These are phyloP conservation scores for Coemansia sp. DNA, from an alignment of 192 early-diverging fungal genomes.

Conservation along the genomic window DNA sequence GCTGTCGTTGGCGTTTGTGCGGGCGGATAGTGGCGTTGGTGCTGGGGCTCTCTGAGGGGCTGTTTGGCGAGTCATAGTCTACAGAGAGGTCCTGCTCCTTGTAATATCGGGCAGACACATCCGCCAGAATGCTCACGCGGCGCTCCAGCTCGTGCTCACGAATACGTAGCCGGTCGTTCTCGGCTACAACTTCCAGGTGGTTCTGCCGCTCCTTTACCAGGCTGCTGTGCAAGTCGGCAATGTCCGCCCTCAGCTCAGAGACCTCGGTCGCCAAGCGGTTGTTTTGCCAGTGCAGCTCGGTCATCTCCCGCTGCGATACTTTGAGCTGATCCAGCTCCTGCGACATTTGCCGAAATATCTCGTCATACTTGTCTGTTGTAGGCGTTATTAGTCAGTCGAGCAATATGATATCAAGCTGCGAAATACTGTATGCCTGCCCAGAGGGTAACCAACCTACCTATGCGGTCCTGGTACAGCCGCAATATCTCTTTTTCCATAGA, in stretches of 20 bases:
- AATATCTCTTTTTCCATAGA: conserved; percentile 51
- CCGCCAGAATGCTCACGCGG: conserved; percentile 34
- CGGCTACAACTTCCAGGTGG: conserved; percentile 45
- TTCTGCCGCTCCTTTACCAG: conserved; percentile 43
- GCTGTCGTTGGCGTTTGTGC: conserved; percentile 34
- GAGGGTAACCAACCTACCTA: conserved; percentile 23
- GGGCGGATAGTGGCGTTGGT: conserved; percentile 21
- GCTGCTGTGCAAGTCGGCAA: conserved; percentile 29
- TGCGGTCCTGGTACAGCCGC: conserved; percentile 48
- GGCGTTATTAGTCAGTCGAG: too few species aligned
- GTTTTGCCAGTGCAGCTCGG: conserved; percentile 46
- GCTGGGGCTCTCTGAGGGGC: conserved; percentile 10
- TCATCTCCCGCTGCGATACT: conserved; percentile 41
- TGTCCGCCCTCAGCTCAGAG: conserved; percentile 34
- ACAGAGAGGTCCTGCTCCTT: conserved; percentile 25
- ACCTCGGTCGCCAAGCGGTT: conserved; percentile 32
- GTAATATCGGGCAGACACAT: conserved; percentile 35
- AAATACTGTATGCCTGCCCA: too few species aligned
- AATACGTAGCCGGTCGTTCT: conserved; percentile 46
- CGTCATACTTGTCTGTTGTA: conserved; percentile 48
- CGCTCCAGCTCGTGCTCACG: conserved; percentile 50
- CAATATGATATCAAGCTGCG: too few species aligned
- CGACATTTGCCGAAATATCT: conserved; percentile 39
- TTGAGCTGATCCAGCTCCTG: conserved; percentile 43
- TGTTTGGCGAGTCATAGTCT: conserved; percentile 1